phyloP scores from a whole-genome alignment of 2,329 filamentous ascomycete genomes.

The Colletotrichum sp. region DNA sequence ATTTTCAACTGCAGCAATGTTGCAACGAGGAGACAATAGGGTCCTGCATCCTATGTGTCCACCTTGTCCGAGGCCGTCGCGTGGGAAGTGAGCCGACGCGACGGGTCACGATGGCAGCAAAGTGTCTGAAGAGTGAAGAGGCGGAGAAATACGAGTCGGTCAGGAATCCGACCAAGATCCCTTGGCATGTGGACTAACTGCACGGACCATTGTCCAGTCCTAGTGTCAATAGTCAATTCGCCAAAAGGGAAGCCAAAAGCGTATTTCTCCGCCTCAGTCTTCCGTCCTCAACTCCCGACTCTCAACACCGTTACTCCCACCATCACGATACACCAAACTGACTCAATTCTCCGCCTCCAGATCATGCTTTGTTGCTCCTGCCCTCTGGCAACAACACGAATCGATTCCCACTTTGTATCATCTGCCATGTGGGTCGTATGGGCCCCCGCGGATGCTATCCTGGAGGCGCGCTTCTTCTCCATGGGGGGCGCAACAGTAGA shows the following conservation, averaged over 20 bases:
- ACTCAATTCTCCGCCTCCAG: constrained; percentile 14
- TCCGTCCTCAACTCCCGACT: background rate
- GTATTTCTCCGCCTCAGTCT: constrained; percentile 9
- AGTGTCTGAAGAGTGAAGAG: background rate
- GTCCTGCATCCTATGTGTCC: background rate
- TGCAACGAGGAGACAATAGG: background rate
- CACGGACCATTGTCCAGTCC: background rate
- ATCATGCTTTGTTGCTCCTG: background rate
- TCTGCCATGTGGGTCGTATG: constrained; percentile 11
- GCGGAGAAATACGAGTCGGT: constrained; percentile 9
- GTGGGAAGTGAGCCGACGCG: background rate
- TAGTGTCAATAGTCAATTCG: background rate
- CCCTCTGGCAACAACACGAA: background rate
- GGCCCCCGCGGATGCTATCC: constrained; percentile 4
- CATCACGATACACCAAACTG: background rate
- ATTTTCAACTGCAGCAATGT: background rate
- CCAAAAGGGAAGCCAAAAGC: background rate
- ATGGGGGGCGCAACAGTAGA: constrained; percentile 3
- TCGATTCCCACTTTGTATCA: background rate
- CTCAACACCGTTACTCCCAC: background rate
- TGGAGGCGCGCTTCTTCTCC: constrained; percentile 6
- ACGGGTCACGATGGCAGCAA: background rate
- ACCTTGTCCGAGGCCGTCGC: background rate
- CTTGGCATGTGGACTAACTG: background rate
- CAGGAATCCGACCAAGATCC: background rate